Evolutionary conservation across 495 filamentous ascomycete species (phyloP).

Genomic region (Hypoxylon trugodes): DNA sequence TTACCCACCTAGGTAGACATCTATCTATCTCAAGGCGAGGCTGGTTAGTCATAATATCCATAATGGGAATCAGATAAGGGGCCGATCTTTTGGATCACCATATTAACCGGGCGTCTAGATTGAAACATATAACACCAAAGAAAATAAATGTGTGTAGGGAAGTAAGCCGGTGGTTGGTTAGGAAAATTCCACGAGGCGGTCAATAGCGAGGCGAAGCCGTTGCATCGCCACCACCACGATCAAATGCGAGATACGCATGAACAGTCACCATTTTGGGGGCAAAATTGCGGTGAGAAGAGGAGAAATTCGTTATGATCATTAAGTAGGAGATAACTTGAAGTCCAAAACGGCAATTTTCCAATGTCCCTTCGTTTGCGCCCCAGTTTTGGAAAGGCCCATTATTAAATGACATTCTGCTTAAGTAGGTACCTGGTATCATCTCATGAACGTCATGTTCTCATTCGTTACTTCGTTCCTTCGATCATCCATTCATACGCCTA

Average conservation of each 20-base stretch:
- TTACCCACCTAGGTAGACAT: too few relatives aligned
- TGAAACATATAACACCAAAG: too few relatives aligned
- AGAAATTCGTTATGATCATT: slow-evolving; percentile 9
- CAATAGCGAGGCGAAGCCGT: slow-evolving; percentile 25
- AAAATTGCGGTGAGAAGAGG: slow-evolving; percentile 30
- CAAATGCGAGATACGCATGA: not conserved
- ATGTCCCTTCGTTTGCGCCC: slow-evolving; percentile 27
- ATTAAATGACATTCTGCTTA: slow-evolving; percentile 8
- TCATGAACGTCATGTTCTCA: slow-evolving; percentile 10
- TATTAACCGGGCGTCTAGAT: too few relatives aligned
- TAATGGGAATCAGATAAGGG: not conserved
- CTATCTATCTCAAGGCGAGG: not conserved
- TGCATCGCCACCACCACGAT: slow-evolving; percentile 32
- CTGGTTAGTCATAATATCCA: too few relatives aligned
- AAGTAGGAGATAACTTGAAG: slow-evolving; percentile 3
- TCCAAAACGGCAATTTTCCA: slow-evolving; percentile 7
- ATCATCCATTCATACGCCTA: slow-evolving; percentile 34
- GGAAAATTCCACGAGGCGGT: slow-evolving; percentile 3
- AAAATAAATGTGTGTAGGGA: not conserved
- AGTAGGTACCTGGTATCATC: slow-evolving; percentile 16
- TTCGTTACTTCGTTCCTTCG: not conserved
- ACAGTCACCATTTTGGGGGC: slow-evolving; percentile 12
- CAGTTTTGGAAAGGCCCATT: not conserved
- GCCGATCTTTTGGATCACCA: not conserved
- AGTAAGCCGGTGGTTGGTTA: not conserved